Evolutionary conservation across 164 flowering plant species (phyloP), one percentile per base, ranked within the genome.

Genomic region (Santalum album): DNA sequence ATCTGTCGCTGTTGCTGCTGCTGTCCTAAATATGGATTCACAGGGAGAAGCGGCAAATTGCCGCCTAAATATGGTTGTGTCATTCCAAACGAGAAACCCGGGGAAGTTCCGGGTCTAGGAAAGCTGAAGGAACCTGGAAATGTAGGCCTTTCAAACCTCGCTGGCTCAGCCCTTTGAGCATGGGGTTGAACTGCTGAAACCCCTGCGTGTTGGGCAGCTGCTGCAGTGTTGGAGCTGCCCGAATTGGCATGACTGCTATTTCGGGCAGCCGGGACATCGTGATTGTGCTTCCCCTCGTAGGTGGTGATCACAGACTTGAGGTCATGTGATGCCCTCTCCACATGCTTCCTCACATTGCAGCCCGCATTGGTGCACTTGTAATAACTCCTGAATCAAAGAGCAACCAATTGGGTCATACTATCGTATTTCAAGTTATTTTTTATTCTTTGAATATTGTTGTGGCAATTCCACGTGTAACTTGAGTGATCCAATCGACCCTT

Each of bases 281-380:
- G 96, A 53, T 86, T 89, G 74, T 89, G 96, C 68, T 89, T 89
- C 18, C 96, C 96, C 58, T 89, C 96, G 51, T 88, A 88, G 22
- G 96, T 88, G 15, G 96, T 88, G 60, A 88, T 88, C 42, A 88
- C 96, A 0, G 94, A 85, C 57, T 86, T 88, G 24, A 85, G 86
- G 66, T 88, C 96, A 61, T 88, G 94, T 0, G 90, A 85, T 35
- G 96, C 96, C 63, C 96, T 72, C 69, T 88, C 96, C 20, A 88
- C 96, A 38, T 88, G 96, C 70, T 89, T 89, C 61, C 96, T 76
- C 48, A 89, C 97, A 0, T 76, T 72, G 69, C 97, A 89, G 32
- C 97, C 97, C 1, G 87, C 70, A 52, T 65, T 84, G 5, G 97
- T 89, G 78, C 97, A 89, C 68, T 89, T 89, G 75, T 89, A 89